Base-by-base conservation (phyloP, 192 early-diverging fungal species). In the Backusella psychrophila region DNA sequence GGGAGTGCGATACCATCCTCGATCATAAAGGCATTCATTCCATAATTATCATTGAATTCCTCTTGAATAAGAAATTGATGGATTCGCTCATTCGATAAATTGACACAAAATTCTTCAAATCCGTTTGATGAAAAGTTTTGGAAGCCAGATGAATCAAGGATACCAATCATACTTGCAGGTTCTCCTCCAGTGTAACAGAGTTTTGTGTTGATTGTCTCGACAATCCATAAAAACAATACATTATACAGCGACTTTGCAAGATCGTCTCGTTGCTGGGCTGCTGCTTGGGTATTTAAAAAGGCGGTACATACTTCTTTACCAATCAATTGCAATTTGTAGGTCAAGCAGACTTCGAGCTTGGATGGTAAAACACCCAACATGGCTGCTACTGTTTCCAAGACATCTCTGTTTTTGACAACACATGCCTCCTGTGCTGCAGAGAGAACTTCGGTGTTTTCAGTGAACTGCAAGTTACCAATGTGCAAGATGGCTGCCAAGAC, bases 401-500 rank as follows among this genome's bases (percentile, higher is more conserved):
- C 81, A 23, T 96, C 90, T 15, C 75, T 84, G 78, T 95, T 94
- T 72, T 90, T 93, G 34, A 94, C 86, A 0, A 76, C 73, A 66
- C 90, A 91, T 1, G 90, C 76, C n/a, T 93, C 93, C 73, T 92
- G 83, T 7, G 86, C 87, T 8, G 19, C 36, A 6, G 31, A 36
- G 1, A 71, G 86, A 15, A 77, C 73, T 76, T 90, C 89, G 39
- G 84, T 82, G 53, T 81, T 79, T 68, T 92, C 94, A 3, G 83
- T 72, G 77, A 99, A 99, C 73, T 90, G 85, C 15, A 96, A 79
- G 68, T 97, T 96, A 44, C 96, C 96, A 33, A 99, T 81, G 72
- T 97, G 96, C 77, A 99, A 80, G 52, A 98, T 93, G 0, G 94
- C 97, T 0, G 96, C 90, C 38, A 99, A 78, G 1, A 94, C 76